These are phyloP conservation scores for Aureobasidium subglaciale DNA, from an alignment of 2,329 filamentous ascomycete genomes.

Conservation along the genomic window DNA sequence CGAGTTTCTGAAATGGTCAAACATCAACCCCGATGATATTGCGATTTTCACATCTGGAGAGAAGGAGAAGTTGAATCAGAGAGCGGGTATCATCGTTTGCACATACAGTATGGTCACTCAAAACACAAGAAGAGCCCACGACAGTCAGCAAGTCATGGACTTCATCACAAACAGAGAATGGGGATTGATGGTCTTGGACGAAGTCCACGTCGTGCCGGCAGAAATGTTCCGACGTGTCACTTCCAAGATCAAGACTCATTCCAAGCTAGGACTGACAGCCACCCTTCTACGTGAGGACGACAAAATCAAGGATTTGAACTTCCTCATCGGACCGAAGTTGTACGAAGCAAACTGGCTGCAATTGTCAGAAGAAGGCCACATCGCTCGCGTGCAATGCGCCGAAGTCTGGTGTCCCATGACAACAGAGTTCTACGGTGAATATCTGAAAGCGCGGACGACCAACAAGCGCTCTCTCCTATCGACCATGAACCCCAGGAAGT, in stretches of 20 bases:
- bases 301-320: slow-evolving; percentile 96
- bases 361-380: slow-evolving; percentile 90
- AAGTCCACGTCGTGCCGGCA: slow-evolving; percentile 95
- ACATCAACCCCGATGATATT: slow-evolving; percentile 88
- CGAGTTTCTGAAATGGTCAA: slow-evolving; percentile 98
- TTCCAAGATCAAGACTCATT: slow-evolving; percentile 85
- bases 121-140: slow-evolving; percentile 76
- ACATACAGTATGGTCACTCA: slow-evolving; percentile 99
- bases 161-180: slow-evolving; percentile 85
- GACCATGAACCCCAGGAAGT: slow-evolving; percentile 96
- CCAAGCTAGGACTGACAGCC: slow-evolving; percentile 88
- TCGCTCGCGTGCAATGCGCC: slow-evolving; percentile 93
- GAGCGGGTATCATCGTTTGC: slow-evolving; percentile 92
- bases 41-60: slow-evolving; percentile 91
- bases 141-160: slow-evolving; percentile 96
- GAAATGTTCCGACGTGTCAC: slow-evolving; percentile 95
- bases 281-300: slow-evolving; percentile 94
- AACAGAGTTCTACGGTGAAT: slow-evolving; percentile 94
- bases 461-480: slow-evolving; percentile 67
- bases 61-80: slow-evolving; percentile 77
- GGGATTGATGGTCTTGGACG: slow-evolving; percentile 94
- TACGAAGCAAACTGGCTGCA: slow-evolving; percentile 99
- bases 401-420: slow-evolving; percentile 99
- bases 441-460: slow-evolving; percentile 61
- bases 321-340: slow-evolving; percentile 91